Evolutionary conservation across 495 filamentous ascomycete species (phyloP), one percentile per base, ranked within the genome.

Genomic region (Aspergillus leporis): DNA sequence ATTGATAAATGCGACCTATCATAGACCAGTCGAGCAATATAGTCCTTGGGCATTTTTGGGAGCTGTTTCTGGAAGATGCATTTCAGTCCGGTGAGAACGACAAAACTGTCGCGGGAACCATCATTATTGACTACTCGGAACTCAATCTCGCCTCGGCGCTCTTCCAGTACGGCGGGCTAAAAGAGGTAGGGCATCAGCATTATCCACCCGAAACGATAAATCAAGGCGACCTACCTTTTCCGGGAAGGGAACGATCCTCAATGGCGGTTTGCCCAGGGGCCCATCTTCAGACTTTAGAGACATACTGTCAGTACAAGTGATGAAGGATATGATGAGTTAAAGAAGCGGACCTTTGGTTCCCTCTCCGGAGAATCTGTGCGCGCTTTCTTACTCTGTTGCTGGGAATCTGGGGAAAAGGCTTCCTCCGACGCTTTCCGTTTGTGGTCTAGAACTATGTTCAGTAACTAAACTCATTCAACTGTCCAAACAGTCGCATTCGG

Each of bases 81-180:
- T 72, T 98, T 98, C 41, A 98, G 74, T 9, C 94, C 95, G 0
- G 93, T 97, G 21, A 98, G 83, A 65, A 98, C 93, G 65, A 98
- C 95, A 34, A 92, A 86, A 74, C 89, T 94, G 67, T 97, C 92
- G 47, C 87, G 83, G 16, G 85, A 81, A 63, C 89, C 88, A 69
- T 98, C 95, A 69, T 98, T 98, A 76, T 98, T 98, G 60, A 98
- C 94, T 0, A 98, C 95, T 25, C 93, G 87, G 66, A 98, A 98
- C 70, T 97, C 93, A 61, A 98, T 98, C 46, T 96, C 92, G 64
- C 94, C 93, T 69, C 90, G 90, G 63, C 91, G 89, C 72, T 98
- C 94, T 72, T 98, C 94, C 57, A 94, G 80, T 0, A 96, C 93
- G 1, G 94, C 95, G 14, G 92, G 90, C 88, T 91, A 55, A 40